Evolutionary conservation across 2,329 filamentous ascomycete genomes (phyloP).

Genomic region (Emergomyces orientalis): DNA sequence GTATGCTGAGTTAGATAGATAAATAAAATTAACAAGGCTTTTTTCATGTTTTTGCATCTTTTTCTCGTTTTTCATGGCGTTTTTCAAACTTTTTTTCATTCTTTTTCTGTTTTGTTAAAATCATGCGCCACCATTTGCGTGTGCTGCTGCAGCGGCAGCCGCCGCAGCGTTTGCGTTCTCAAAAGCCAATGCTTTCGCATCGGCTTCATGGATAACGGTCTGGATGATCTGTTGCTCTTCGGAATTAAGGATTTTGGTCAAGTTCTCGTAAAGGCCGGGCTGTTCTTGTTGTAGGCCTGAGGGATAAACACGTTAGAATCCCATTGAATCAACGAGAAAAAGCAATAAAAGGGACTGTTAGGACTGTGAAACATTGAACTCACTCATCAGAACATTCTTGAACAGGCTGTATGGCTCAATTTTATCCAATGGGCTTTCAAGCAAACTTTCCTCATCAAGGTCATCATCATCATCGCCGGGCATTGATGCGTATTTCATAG

Average conservation of each 20-base stretch:
- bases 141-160: conserved; percentile 27
- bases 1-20: background rate
- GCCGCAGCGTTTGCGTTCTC: conserved; percentile 28
- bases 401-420: conserved; percentile 91
- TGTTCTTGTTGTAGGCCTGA: conserved; percentile 82
- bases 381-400: conserved; percentile 72
- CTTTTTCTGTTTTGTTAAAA: background rate
- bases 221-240: conserved; percentile 79
- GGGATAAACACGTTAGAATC: conserved; percentile 17
- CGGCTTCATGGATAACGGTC: conserved; percentile 63
- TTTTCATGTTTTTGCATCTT: background rate
- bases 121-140: conserved; percentile 12
- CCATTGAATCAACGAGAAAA: background rate
- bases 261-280: conserved; percentile 72
- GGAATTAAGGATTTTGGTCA: conserved; percentile 67
- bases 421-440: conserved; percentile 91
- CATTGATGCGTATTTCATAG: conserved; percentile 70
- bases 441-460: conserved; percentile 80
- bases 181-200: conserved; percentile 42
- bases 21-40: background rate
- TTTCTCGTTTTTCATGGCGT: background rate
- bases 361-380: conserved; percentile 32
- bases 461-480: conserved; percentile 76
- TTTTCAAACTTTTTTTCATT: background rate
- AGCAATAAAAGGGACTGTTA: background rate